Evolutionary conservation across 2,329 filamentous ascomycete species (phyloP).

Genomic region (Trichoderma hamatum): DNA sequence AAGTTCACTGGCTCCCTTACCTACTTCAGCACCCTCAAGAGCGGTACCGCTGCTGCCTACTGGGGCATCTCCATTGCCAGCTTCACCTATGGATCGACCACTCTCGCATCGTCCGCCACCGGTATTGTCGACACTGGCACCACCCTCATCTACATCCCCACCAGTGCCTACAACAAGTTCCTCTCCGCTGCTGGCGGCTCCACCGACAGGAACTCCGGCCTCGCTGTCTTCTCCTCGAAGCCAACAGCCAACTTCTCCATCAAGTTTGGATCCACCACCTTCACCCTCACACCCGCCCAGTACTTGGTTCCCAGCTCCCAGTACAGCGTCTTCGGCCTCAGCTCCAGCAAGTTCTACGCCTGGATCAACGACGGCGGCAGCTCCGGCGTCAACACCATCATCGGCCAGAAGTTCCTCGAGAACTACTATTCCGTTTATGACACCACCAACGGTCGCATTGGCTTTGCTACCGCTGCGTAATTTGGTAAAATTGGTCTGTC

Average conservation of each 20-base stretch:
- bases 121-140: constrained; percentile 37
- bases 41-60: constrained; percentile 26
- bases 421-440: constrained; percentile 5
- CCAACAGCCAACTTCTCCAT: not conserved
- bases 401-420: not conserved
- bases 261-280: not conserved
- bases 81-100: constrained; percentile 33
- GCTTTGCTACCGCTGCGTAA: not conserved
- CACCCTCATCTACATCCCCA: constrained; percentile 36
- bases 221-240: constrained; percentile 16
- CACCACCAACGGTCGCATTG: constrained; percentile 1
- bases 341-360: not conserved
- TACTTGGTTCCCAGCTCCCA: constrained; percentile 8
- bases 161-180: constrained; percentile 35
- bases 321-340: not conserved
- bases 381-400: not conserved
- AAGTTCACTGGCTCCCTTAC: constrained; percentile 31
- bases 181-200: constrained; percentile 35
- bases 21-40: constrained; percentile 26
- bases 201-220: constrained; percentile 34
- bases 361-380: not conserved
- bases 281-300: not conserved
- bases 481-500: not conserved
- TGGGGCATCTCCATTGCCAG: constrained; percentile 33
- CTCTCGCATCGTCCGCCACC: constrained; percentile 28